A percentile compares a stretch with the other conserved stretches of the same genome.
These are phyloP conservation scores for Barbarea vulgaris DNA, from an alignment of 345 rosid species.

Conservation along the genomic window DNA sequence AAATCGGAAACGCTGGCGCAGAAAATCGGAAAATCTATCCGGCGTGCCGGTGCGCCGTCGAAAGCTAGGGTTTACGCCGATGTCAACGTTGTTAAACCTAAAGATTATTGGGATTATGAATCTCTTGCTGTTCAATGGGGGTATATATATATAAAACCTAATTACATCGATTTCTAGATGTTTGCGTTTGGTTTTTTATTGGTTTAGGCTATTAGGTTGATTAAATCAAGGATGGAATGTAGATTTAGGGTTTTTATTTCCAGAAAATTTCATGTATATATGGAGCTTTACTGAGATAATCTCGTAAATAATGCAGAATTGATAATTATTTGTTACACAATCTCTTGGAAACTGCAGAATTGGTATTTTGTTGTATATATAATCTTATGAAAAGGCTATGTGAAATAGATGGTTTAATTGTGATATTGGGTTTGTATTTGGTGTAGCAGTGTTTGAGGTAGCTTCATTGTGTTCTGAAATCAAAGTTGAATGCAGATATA, in stretches of 20 bases:
- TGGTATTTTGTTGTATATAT: background rate
- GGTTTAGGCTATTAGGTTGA: background rate
- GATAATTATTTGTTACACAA: background rate
- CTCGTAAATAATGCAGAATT: background rate
- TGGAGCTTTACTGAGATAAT: background rate
- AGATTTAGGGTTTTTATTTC: conserved; percentile 26
- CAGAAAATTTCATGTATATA: background rate
- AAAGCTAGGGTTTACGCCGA: conserved; percentile 95
- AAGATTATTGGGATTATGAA: conserved; percentile 79
- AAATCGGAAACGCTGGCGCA: conserved; percentile 82
- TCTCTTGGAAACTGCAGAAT: background rate
- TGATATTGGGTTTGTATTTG: background rate
- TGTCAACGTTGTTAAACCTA: conserved; percentile 80
- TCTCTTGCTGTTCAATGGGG: conserved; percentile 90
- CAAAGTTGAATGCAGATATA: background rate
- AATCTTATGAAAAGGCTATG: background rate
- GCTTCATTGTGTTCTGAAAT: conserved; percentile 4
- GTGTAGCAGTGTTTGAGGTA: background rate
- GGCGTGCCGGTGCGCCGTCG: conserved; percentile 95
- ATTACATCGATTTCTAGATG: background rate
- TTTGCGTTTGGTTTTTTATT: background rate
- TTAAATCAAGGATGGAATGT: conserved; percentile 20
- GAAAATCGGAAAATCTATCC: conserved; percentile 90
- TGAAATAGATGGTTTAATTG: background rate
- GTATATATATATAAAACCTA: conserved; percentile 46